Conservation (phyloP, 306 rosid genomes). For the Fagus crenata region DNA sequence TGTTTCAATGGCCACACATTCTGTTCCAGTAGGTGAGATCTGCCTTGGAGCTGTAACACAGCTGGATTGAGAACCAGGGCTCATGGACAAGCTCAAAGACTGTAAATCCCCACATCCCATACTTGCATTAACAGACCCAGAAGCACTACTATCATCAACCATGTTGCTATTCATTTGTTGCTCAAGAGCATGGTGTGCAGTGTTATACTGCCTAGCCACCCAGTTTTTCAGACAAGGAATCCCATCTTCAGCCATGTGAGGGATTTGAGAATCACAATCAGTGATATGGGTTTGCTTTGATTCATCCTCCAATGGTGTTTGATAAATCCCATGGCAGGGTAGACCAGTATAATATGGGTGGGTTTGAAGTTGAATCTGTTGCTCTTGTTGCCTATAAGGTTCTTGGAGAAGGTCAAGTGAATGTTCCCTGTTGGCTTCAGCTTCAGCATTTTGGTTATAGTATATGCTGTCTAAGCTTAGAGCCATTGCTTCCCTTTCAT, state of each 20-base stretch:
- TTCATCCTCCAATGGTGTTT: conserved; percentile 45
- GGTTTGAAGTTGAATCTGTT: conserved; percentile 33
- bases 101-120: conserved; percentile 66
- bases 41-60: conserved; percentile 72
- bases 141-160: conserved; percentile 36
- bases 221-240: conserved; percentile 43
- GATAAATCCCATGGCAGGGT: conserved; percentile 48
- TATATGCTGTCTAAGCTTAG: conserved; percentile 79
- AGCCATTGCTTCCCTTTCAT: conserved; percentile 78
- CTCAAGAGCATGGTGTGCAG: conserved; percentile 37
- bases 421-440: conserved; percentile 42
- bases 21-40: conserved; percentile 62
- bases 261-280: conserved; percentile 40
- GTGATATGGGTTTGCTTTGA: conserved; percentile 43
- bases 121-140: conserved; percentile 42
- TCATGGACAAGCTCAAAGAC: conserved; percentile 74
- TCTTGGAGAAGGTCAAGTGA: conserved; percentile 48
- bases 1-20: conserved; percentile 47
- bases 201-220: conserved; percentile 48
- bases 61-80: conserved; percentile 97
- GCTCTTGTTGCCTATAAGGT: conserved; percentile 49
- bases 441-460: conserved; percentile 48
- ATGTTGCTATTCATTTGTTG: conserved; percentile 44
- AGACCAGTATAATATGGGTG: conserved; percentile 56
- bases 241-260: conserved; percentile 39